Percentiles rank a stretch among this genome's conserved stretches.
These are phyloP conservation scores for Annona squamosa DNA, from an alignment of 164 flowering plant genomes.

Conservation along the genomic window DNA sequence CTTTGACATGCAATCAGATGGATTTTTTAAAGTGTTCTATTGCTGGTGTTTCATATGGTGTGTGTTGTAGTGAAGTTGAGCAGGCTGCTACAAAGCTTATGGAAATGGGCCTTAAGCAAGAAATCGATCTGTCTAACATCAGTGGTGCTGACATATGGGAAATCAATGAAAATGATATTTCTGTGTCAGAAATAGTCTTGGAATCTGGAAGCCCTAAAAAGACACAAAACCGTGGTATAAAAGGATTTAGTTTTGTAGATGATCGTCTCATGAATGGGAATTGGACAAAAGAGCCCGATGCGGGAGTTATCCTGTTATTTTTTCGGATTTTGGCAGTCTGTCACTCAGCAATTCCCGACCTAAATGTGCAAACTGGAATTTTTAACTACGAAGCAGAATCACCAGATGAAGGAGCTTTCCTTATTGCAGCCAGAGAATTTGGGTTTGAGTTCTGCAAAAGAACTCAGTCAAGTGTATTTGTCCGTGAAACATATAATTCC, in stretches of 20 bases:
- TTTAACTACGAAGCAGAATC: constrained; percentile 86
- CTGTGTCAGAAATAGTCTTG: constrained; percentile 48
- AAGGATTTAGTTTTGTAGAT: constrained; percentile 86
- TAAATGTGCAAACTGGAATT: constrained; percentile 59
- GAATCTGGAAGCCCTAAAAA: constrained; percentile 42
- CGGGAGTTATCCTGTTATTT: constrained; percentile 47
- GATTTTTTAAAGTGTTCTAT: constrained; percentile 90
- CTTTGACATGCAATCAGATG: constrained; percentile 95
- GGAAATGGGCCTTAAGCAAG: constrained; percentile 35
- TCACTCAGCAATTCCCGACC: constrained; percentile 88
- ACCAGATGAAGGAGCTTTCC: constrained; percentile 94
- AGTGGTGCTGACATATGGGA: constrained; percentile 10
- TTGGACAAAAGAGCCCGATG: constrained; percentile 62
- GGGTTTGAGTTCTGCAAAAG: constrained; percentile 84
- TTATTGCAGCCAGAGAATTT: constrained; percentile 92
- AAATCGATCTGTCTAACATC: constrained; percentile 6
- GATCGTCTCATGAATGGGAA: constrained; percentile 63
- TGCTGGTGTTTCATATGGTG: constrained; percentile 83
- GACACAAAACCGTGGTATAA: constrained; percentile 31
- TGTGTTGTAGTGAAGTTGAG: constrained; percentile 79
- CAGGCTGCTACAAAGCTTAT: constrained; percentile 77
- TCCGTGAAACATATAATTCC: constrained; percentile 62
- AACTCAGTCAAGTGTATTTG: constrained; percentile 68
- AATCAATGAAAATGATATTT: constrained; percentile 9
- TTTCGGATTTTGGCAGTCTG: constrained; percentile 81